Evolutionary conservation across 2,329 filamentous ascomycete genomes (phyloP), one percentile per base, ranked within the genome.

Genomic region (Gnomoniopsis smithogilvyi): DNA sequence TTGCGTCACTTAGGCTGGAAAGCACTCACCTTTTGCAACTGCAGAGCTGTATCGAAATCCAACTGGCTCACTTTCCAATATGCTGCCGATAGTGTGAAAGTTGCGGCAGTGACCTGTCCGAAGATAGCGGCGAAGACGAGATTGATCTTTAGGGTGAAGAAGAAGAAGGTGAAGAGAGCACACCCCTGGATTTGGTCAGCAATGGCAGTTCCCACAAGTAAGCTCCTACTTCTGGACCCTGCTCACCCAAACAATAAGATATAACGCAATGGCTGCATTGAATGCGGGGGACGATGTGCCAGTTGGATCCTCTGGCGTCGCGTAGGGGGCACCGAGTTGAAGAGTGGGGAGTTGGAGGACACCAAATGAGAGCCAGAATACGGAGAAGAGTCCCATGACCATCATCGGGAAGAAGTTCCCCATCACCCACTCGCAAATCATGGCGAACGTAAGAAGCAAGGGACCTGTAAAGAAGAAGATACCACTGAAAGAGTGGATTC

Each of bases 341-440:
- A 80, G 74, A 0, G 77, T 78, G 0, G 80, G 80, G 1, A 82
- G 70, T 59, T 82, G 76, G 1, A 82, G 68, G 50, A 81, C 65
- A 17, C 78, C 80, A 64, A 83, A 82, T 2, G 76, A 79, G 3
- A 81, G 71, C 78, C 78, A 82, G 66, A 56, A 56, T 22, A 53
- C 78, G 45, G 73, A 71, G 63, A 82, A 82, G 41, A 82, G 71
- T 3, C 76, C 78, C 69, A 79, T 78, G 0, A 80, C 76, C 73
- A 80, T 79, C 79, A 82, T 82, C 2, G 75, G 70, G 62, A 78
- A 77, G 72, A 79, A 79, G 64, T 79, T 79, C 6, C 75, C 76
- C 73, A 78, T 77, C 49, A 82, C 75, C 78, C 79, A 82, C 62
- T 82, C 78, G 62, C 80, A 81, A 7, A 82, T 75, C 58, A 78